phyloP scores from a whole-genome alignment of 345 rosid genomes.

The Citrus inodora region DNA sequence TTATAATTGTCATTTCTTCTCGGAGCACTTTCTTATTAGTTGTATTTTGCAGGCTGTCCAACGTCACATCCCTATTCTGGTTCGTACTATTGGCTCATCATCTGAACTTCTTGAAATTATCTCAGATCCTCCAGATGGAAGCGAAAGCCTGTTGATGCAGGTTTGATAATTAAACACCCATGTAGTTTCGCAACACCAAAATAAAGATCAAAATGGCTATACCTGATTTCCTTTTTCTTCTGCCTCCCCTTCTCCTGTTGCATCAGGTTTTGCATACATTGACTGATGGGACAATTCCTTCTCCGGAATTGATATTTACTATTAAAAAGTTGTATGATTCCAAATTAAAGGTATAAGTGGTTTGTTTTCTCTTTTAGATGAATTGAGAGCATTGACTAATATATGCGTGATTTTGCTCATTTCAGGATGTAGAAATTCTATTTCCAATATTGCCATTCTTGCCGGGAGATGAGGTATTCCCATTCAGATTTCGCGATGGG shows the following conservation, averaged over 20 bases:
- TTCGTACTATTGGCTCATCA: conserved; percentile 97
- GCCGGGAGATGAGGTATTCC: conserved; percentile 78
- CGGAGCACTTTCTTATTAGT: conserved; percentile 14
- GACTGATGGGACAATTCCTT: conserved; percentile 74
- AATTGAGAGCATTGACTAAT: conserved; percentile 22
- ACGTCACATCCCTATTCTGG: conserved; percentile 84
- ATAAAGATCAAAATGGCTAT: background rate
- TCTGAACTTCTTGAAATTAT: conserved; percentile 84
- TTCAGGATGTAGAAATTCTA: conserved; percentile 84
- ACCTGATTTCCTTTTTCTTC: conserved; percentile 19
- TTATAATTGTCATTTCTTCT: conserved; percentile 4
- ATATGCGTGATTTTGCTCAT: conserved; percentile 28
- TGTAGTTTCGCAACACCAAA: conserved; percentile 3
- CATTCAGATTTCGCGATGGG: background rate
- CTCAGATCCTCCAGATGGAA: conserved; percentile 90
- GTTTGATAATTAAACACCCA: conserved; percentile 31
- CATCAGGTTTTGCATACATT: conserved; percentile 87
- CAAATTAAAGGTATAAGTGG: conserved; percentile 65
- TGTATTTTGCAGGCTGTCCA: conserved; percentile 72
- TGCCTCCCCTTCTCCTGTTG: conserved; percentile 6
- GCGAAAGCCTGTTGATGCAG: conserved; percentile 83
- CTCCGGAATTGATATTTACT: conserved; percentile 68
- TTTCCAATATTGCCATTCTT: conserved; percentile 83
- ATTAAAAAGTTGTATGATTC: conserved; percentile 82
- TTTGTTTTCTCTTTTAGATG: conserved; percentile 8